Percentiles rank a stretch among this genome's conserved stretches.
Evolutionary conservation across 2,329 filamentous ascomycete species (phyloP).

Genomic region (Epichloe hybrida): DNA sequence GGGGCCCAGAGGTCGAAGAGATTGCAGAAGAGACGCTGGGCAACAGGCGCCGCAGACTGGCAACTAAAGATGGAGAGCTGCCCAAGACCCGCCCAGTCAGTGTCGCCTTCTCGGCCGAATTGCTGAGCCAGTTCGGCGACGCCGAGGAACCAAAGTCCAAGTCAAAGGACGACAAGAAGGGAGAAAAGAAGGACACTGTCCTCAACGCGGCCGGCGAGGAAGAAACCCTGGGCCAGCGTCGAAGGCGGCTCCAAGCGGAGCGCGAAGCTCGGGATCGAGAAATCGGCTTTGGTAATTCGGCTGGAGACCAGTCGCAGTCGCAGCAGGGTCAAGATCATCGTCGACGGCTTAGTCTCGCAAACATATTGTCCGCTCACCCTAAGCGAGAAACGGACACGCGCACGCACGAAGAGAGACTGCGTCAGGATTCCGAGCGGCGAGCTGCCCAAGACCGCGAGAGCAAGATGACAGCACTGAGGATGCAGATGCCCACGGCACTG

Average conservation of each 20-base stretch:
- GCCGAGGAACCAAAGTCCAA: conserved; percentile 26
- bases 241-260: conserved; percentile 58
- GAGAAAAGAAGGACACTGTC: conserved; percentile 29
- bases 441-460: conserved; percentile 29
- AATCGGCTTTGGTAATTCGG: conserved; percentile 26
- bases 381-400: conserved; percentile 25
- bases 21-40: conserved; percentile 52
- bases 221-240: conserved; percentile 67
- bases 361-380: conserved; percentile 37
- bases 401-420: conserved; percentile 27
- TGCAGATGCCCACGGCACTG: conserved; percentile 34
- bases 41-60: conserved; percentile 51
- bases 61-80: conserved; percentile 38
- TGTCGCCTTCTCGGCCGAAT: conserved; percentile 52
- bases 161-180: conserved; percentile 13
- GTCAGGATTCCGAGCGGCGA: conserved; percentile 27
- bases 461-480: conserved; percentile 34
- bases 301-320: conserved; percentile 9
- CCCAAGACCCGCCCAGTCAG: conserved; percentile 46
- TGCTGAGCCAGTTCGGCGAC: conserved; percentile 51
- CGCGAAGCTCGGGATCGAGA: conserved; percentile 48
- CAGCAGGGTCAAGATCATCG: conserved; percentile 8
- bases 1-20: conserved; percentile 41
- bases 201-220: conserved; percentile 33
- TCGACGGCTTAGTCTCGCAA: conserved; percentile 40